A percentile compares a stretch with the other conserved stretches of the same genome.
Evolutionary conservation across 768 basidiomycete species (phyloP).

Genomic region (Kwoniella sp.): DNA sequence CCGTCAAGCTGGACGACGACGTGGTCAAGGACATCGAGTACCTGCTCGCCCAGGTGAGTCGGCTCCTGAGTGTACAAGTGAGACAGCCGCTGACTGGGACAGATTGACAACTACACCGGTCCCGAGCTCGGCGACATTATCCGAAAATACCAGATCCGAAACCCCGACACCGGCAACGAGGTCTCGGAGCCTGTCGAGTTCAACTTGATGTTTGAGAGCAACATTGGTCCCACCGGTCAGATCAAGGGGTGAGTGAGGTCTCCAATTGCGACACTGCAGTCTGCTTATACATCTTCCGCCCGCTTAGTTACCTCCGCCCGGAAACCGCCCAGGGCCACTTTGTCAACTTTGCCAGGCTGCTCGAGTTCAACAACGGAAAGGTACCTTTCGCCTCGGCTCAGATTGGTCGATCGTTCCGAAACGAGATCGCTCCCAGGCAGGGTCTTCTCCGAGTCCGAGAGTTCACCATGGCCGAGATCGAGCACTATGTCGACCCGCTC

Average conservation of each 20-base stretch:
- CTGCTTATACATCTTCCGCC: neutral
- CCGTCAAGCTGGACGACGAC: slow-evolving; percentile 69
- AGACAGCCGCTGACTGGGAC: neutral
- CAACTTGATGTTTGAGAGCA: slow-evolving; percentile 97
- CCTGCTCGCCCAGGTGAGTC: slow-evolving; percentile 77
- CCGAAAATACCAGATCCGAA: slow-evolving; percentile 69
- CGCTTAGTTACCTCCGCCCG: slow-evolving; percentile 77
- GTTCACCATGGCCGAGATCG: slow-evolving; percentile 99
- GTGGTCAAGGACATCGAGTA: slow-evolving; percentile 71
- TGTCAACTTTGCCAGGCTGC: slow-evolving; percentile 91
- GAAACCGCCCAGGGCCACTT: slow-evolving; percentile 99
- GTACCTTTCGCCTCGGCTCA: slow-evolving; percentile 96
- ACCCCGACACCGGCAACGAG: slow-evolving; percentile 89
- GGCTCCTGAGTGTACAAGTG: neutral
- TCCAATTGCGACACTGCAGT: neutral
- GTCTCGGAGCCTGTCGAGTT: slow-evolving; percentile 90
- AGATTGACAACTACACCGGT: slow-evolving; percentile 94
- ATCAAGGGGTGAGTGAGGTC: slow-evolving; percentile 69
- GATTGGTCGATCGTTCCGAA: slow-evolving; percentile 91
- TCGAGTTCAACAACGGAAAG: slow-evolving; percentile 96
- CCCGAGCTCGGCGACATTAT: slow-evolving; percentile 83
- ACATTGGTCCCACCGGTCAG: slow-evolving; percentile 95
- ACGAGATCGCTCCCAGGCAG: slow-evolving; percentile 95
- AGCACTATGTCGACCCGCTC: slow-evolving; percentile 93
- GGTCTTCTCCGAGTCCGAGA: slow-evolving; percentile 92